Percentiles rank a stretch among this genome's conserved stretches.
Evolutionary conservation across 306 rosid genomes (phyloP).

Genomic region (Mimosa pudica): DNA sequence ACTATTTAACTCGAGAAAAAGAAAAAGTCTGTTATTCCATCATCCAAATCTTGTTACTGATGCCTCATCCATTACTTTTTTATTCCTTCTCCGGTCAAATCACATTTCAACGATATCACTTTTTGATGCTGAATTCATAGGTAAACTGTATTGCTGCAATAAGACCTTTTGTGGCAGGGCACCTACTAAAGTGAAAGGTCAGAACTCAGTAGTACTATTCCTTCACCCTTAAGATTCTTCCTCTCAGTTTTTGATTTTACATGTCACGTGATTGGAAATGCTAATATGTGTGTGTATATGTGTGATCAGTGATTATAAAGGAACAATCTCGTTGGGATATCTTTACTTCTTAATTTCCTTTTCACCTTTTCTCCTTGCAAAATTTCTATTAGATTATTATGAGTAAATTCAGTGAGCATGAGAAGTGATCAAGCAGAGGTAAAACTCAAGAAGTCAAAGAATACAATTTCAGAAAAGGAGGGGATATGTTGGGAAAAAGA

Average conservation of each 20-base stretch:
- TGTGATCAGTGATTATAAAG: not conserved
- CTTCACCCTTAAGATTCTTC: constrained; percentile 35
- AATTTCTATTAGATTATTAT: not conserved
- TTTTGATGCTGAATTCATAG: constrained; percentile 35
- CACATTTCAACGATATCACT: constrained; percentile 45
- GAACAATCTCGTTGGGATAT: not conserved
- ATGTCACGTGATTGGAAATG: constrained; percentile 33
- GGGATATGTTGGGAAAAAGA: constrained; percentile 9
- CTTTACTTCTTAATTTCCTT: not conserved
- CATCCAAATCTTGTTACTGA: constrained; percentile 22
- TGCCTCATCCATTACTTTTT: constrained; percentile 30
- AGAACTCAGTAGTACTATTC: constrained; percentile 14
- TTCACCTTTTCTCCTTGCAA: not conserved
- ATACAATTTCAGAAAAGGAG: constrained; percentile 27
- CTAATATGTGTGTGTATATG: not conserved
- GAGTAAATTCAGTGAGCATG: constrained; percentile 12
- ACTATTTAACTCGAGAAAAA: constrained; percentile 29
- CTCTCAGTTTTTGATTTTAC: constrained; percentile 23
- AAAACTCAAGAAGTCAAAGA: constrained; percentile 28
- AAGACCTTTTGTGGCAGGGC: constrained; percentile 35
- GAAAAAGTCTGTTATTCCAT: constrained; percentile 24
- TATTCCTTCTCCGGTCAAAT: constrained; percentile 29
- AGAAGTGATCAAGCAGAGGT: not conserved
- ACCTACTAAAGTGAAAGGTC: constrained; percentile 42
- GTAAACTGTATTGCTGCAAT: constrained; percentile 28